phyloP scores from a whole-genome alignment of 2,329 filamentous ascomycete species.

The Penicillium sp. region DNA sequence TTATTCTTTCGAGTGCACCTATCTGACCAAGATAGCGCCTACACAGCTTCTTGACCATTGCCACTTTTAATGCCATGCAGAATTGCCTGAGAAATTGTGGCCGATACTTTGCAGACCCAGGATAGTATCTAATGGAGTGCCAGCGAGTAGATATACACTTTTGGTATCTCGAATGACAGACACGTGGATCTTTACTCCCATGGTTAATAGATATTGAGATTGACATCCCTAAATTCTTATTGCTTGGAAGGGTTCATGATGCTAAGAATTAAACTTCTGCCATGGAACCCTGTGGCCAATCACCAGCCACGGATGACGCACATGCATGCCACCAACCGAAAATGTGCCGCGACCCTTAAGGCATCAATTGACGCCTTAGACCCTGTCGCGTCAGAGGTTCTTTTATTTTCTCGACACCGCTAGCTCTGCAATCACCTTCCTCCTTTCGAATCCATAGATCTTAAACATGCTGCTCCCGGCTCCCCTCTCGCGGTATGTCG shows the following conservation, averaged over 20 bases:
- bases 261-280: neutral
- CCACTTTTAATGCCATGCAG: no score
- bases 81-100: no score
- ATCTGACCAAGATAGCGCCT: no score
- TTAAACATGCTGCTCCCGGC: constrained; percentile 10
- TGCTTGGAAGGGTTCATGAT: neutral
- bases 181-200: neutral
- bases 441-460: neutral
- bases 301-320: neutral
- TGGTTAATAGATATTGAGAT: neutral
- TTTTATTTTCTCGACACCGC: neutral
- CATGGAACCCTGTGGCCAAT: neutral
- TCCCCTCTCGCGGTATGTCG: constrained; percentile 10
- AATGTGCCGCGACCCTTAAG: neutral
- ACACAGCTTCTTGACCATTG: no score
- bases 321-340: neutral
- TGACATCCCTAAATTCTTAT: neutral
- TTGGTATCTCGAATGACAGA: no score
- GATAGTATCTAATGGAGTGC: no score
- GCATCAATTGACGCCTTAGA: neutral
- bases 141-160: no score
- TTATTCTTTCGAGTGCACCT: no score
- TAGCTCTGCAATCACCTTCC: neutral
- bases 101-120: no score
- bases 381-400: neutral